Percentiles rank a stretch among this genome's conserved stretches.
These are phyloP conservation scores for Orobanche coerulescens DNA, from an alignment of 257 asterid genomes.

Conservation along the genomic window DNA sequence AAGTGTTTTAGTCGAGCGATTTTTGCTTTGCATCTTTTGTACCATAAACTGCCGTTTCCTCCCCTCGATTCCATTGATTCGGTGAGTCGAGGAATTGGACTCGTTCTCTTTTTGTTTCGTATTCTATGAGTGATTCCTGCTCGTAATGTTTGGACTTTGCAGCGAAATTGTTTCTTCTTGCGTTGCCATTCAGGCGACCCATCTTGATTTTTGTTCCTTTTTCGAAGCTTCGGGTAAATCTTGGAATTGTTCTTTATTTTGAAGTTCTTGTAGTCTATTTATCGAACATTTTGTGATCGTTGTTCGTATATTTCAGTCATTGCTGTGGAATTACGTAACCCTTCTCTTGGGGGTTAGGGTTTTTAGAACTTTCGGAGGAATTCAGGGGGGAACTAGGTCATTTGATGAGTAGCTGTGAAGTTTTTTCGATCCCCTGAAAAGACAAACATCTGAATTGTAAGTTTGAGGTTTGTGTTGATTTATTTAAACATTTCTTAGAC, in stretches of 20 bases:
- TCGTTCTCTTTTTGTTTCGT: not conserved
- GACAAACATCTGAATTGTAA: conserved; percentile 11
- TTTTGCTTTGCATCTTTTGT: not conserved
- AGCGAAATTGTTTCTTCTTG: not conserved
- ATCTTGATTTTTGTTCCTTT: not conserved
- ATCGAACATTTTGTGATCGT: conserved; percentile 6
- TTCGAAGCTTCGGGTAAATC: not conserved
- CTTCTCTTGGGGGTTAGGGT: conserved; percentile 26
- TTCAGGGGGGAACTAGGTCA: conserved; percentile 8
- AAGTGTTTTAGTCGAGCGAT: not conserved
- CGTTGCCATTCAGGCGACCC: not conserved
- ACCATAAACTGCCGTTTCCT: not conserved
- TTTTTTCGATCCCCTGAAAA: conserved; percentile 13
- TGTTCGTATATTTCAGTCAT: not conserved
- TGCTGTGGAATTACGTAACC: conserved; percentile 17
- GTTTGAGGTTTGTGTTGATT: conserved; percentile 25
- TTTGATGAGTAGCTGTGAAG: not conserved
- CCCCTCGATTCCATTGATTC: conserved; percentile 18
- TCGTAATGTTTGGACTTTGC: not conserved
- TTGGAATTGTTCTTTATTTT: not conserved
- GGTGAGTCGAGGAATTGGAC: conserved; percentile 18
- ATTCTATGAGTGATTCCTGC: not conserved
- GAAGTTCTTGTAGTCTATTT: conserved; percentile 13
- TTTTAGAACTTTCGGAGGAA: conserved; percentile 10
- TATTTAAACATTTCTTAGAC: not conserved